phyloP scores from a whole-genome alignment of 257 asterid species.

The Petunia axillaris region DNA sequence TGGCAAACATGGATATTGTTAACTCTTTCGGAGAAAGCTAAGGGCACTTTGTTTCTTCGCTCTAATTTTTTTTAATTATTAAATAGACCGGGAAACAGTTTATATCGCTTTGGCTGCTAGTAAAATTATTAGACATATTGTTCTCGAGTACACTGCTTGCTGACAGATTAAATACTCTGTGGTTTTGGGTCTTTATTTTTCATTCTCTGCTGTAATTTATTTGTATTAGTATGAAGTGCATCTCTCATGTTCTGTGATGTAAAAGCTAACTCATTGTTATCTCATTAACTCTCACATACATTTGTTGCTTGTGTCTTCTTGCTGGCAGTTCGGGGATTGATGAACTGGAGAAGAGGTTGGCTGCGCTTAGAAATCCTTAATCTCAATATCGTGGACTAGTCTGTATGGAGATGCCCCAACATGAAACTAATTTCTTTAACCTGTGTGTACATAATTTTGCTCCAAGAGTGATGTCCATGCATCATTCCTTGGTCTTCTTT shows the following conservation, averaged over 20 bases:
- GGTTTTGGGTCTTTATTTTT: not conserved
- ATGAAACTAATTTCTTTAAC: not conserved
- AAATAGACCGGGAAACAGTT: not conserved
- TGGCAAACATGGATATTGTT: not conserved
- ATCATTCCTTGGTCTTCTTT: constrained; percentile 1
- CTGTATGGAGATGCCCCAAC: not conserved
- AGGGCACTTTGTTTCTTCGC: not conserved
- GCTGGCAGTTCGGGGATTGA: constrained; percentile 58
- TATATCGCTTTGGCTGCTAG: too few species aligned
- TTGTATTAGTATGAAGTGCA: not conserved
- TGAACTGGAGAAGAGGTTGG: constrained; percentile 83
- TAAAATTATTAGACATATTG: not conserved
- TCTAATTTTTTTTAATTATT: not conserved
- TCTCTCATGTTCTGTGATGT: not conserved
- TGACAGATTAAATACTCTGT: not conserved
- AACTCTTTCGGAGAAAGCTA: not conserved
- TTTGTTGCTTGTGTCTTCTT: not conserved
- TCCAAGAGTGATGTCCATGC: not conserved
- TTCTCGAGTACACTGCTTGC: not conserved
- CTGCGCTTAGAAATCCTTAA: constrained; percentile 79
- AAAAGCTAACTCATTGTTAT: not conserved
- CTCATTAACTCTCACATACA: not conserved
- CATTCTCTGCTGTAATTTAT: not conserved
- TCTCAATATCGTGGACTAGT: not conserved
- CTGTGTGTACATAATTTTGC: constrained; percentile 21